Conservation (phyloP, 2,329 filamentous ascomycete genomes). For the Aspergillus ochraceus region DNA sequence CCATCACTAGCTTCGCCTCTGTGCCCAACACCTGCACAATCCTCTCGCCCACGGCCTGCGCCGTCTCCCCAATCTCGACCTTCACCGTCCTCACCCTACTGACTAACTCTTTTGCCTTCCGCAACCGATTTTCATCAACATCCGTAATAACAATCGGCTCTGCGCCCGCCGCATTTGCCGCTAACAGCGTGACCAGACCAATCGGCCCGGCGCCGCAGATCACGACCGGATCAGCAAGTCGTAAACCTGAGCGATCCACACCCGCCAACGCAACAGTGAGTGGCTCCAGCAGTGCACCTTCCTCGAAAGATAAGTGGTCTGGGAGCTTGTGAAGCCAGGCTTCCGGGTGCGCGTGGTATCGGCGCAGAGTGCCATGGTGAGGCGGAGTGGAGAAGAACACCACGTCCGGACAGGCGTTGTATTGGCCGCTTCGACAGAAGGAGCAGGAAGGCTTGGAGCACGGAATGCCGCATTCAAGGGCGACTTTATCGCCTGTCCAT, state of each 20-base stretch:
- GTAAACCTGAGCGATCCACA: slow-evolving; percentile 17
- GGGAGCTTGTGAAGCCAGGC: slow-evolving; percentile 21
- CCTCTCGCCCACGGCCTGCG: slow-evolving; percentile 8
- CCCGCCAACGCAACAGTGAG: slow-evolving; percentile 19
- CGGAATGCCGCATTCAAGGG: slow-evolving; percentile 20
- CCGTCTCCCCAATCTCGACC: slow-evolving; percentile 6
- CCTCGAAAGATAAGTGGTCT: slow-evolving; percentile 17
- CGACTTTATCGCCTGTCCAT: slow-evolving; percentile 17
- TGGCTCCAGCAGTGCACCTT: slow-evolving; percentile 17
- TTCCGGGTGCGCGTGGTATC: slow-evolving; percentile 20
- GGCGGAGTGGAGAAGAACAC: slow-evolving; percentile 22
- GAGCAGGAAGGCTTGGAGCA: slow-evolving; percentile 20
- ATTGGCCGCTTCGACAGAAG: slow-evolving; percentile 18
- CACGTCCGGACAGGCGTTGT: slow-evolving; percentile 20
- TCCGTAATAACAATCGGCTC: slow-evolving; percentile 21
- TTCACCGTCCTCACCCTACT: slow-evolving; percentile 13
- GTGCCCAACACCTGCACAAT: slow-evolving; percentile 18
- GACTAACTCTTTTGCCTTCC: slow-evolving; percentile 20
- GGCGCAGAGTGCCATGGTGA: slow-evolving; percentile 18
- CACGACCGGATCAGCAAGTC: slow-evolving; percentile 17
- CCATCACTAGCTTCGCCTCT: slow-evolving; percentile 21
- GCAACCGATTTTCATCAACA: slow-evolving; percentile 16
- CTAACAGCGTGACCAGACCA: slow-evolving; percentile 20
- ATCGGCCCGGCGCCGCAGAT: slow-evolving; percentile 21
- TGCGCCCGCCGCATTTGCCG: slow-evolving; percentile 17